A percentile compares a stretch with the other conserved stretches of the same genome.
Evolutionary conservation across 495 filamentous ascomycete genomes (phyloP).

Genomic region (Hypoxylon fuscum): DNA sequence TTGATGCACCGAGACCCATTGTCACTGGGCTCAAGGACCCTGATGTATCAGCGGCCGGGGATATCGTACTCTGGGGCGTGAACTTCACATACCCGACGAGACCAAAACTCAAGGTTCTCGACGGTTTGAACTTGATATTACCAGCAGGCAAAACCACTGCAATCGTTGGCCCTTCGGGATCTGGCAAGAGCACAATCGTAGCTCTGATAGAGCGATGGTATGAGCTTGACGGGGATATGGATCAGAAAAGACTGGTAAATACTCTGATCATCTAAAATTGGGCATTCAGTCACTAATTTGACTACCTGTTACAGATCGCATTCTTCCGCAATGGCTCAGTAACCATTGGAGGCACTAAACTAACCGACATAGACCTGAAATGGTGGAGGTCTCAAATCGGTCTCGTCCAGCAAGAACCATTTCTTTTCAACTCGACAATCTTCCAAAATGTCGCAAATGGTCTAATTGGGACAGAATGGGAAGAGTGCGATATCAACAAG

Average conservation of each 20-base stretch:
- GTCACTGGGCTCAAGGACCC: conserved; percentile 57
- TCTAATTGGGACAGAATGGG: conserved; percentile 69
- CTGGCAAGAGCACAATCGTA: conserved; percentile 75
- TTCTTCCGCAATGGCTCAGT: conserved; percentile 59
- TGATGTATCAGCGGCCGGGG: conserved; percentile 55
- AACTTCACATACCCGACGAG: conserved; percentile 73
- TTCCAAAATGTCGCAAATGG: conserved; percentile 72
- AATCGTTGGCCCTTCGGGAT: conserved; percentile 82
- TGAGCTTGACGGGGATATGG: conserved; percentile 56
- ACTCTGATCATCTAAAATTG: conserved; percentile 16
- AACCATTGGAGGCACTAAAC: conserved; percentile 60
- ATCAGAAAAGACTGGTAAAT: conserved; percentile 59
- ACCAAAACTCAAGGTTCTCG: conserved; percentile 64
- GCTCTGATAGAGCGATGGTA: conserved; percentile 73
- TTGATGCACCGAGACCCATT: conserved; percentile 61
- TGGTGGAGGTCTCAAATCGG: conserved; percentile 74
- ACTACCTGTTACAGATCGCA: conserved; percentile 41
- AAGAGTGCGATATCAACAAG: conserved; percentile 55
- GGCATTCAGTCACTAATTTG: conserved; percentile 1
- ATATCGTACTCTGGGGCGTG: conserved; percentile 67
- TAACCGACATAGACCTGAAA: conserved; percentile 64
- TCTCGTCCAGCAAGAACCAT: conserved; percentile 74
- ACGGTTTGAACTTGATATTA: conserved; percentile 62
- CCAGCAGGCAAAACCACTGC: conserved; percentile 84
- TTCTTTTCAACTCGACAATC: conserved; percentile 75